phyloP scores from a whole-genome alignment of 2,329 filamentous ascomycete species.

The Sclerotinia spermophila region DNA sequence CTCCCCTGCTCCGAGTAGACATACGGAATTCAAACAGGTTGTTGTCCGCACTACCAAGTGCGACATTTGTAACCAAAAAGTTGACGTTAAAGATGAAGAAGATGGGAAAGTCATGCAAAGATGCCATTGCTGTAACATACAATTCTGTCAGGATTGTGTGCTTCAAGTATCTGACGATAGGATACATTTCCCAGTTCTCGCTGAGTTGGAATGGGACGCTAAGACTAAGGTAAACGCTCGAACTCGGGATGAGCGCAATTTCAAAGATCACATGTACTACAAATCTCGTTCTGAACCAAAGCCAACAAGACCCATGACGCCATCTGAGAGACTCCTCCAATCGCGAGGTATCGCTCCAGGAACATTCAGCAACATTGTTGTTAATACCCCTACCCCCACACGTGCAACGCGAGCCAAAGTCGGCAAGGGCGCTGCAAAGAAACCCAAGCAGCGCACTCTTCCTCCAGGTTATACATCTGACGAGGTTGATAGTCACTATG shows the following conservation, averaged over 20 bases:
- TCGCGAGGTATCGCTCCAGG: neutral
- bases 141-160: neutral
- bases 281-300: neutral
- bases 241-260: neutral
- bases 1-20: slow-evolving; percentile 1
- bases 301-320: neutral
- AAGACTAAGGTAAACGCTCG: neutral
- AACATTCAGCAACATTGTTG: neutral
- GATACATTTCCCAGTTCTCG: neutral
- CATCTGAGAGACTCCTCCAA: neutral
- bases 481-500: neutral
- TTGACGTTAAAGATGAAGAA: neutral
- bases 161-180: neutral
- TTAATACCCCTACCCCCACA: neutral
- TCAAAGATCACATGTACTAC: neutral
- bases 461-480: neutral
- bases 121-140: neutral
- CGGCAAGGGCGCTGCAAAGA: neutral
- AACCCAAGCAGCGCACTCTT: neutral
- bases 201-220: slow-evolving; percentile 1
- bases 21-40: neutral
- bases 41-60: slow-evolving; percentile 13
- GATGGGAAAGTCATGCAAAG: neutral
- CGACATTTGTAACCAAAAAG: slow-evolving; percentile 3
- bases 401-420: neutral